These are phyloP conservation scores for Monilinia fructicola DNA, from an alignment of 2,329 filamentous ascomycete genomes.

Conservation along the genomic window DNA sequence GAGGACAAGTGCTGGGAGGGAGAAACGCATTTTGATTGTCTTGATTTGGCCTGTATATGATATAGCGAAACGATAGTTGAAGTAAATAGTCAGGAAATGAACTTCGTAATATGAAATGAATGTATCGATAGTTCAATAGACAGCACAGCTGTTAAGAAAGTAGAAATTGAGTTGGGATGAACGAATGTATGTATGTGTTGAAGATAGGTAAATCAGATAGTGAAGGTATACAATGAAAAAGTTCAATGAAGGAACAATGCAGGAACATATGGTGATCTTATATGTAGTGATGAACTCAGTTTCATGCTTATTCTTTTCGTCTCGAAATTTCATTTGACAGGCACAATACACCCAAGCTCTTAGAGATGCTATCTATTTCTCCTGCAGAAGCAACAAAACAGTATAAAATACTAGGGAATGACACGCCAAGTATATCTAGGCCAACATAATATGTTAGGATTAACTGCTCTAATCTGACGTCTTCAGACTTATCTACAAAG, in stretches of 20 bases:
- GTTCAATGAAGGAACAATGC: conserved; percentile 28
- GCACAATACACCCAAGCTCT: background rate
- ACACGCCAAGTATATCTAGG: conserved; percentile 6
- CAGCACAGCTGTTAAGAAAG: conserved; percentile 38
- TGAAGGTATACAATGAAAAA: conserved; percentile 6
- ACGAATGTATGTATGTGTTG: background rate
- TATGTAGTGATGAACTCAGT: conserved; percentile 11
- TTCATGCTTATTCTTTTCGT: background rate
- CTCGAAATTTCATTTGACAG: background rate
- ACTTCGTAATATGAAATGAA: conserved; percentile 26
- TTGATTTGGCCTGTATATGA: conserved; percentile 16
- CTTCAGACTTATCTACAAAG: conserved; percentile 3
- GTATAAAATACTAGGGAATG: conserved; percentile 9
- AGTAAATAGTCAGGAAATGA: background rate
- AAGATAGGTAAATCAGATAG: conserved; percentile 18
- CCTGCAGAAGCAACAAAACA: background rate
- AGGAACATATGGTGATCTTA: conserved; percentile 31
- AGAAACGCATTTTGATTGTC: conserved; percentile 42
- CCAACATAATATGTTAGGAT: background rate
- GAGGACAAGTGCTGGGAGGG: conserved; percentile 36
- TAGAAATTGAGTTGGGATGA: conserved; percentile 23
- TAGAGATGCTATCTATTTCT: background rate
- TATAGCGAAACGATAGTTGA: background rate
- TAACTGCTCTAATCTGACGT: background rate
- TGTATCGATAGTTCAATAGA: conserved; percentile 30